Base-by-base conservation (phyloP, 768 basidiomycete genomes). In the Candolleomyces aberdarensis region DNA sequence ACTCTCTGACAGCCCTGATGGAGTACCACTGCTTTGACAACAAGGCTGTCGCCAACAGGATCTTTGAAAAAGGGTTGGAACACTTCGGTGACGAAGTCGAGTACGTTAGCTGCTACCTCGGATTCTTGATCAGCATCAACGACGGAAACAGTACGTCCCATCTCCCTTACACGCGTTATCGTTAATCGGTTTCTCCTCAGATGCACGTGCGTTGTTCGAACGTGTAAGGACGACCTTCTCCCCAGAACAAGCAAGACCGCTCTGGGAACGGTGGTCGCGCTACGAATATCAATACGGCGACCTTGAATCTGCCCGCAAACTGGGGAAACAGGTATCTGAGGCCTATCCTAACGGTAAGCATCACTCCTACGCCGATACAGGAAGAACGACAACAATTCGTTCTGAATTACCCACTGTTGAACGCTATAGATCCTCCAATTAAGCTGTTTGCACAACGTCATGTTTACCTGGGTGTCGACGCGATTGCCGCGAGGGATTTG, bases 261-360 rank as follows among this genome's bases (percentile, higher is more conserved):
- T 98, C 15, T 99, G 96, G 96, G 94, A 97, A 69, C 85, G 92
- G 48, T 98, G 96, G 97, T 88, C 94, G 4, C 82, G 89, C 58
- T 96, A 96, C 75, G 94, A 97, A 73, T 98, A 94, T 75, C 89
- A 92, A 67, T 98, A 91, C 69, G 94, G 94, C 19, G 94, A 96
- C 73, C 78, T 96, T 41, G 87, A 91, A 47, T 89, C 92, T 1
- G 85, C 92, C 2, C 86, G 91, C 65, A 93, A 96, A 73, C 83
- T 98, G 51, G 95, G 97, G 73, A 87, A 87, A 62, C 85, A 97
- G 8, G 91, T 98, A 66, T 79, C 88, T 0, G 95, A 98, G 61
- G 85, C 87, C 0, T 98, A 93, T 73, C 88, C 94, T 0, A 85
- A 84, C 53, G 94, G 94, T 94, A 62, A 43, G 85, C 9, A 36